A percentile compares a stretch with the other conserved stretches of the same genome.
Conservation (phyloP, 2,329 filamentous ascomycete genomes). For the Meredithiella fracta region DNA sequence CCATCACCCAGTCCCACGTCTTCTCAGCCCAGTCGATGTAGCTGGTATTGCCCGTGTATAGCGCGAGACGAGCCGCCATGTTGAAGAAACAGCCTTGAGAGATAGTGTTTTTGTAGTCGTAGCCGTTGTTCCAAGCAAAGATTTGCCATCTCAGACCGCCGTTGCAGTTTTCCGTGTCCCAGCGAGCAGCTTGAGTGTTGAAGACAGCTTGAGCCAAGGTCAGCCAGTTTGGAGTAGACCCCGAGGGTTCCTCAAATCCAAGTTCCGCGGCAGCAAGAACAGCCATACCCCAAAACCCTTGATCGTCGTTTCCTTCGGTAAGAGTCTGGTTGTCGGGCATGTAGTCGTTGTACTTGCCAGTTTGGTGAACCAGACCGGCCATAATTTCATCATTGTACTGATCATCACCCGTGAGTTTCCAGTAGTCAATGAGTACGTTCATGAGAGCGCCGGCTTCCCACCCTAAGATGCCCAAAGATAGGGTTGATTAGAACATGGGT, state of each 20-base stretch:
- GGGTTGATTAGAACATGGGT: constrained; percentile 8
- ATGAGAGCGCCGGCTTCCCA: constrained; percentile 64
- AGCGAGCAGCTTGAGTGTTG: constrained; percentile 58
- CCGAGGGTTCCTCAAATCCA: constrained; percentile 44
- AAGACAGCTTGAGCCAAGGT: constrained; percentile 65
- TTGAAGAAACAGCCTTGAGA: constrained; percentile 48
- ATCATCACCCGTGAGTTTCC: constrained; percentile 62
- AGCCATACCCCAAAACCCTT: constrained; percentile 57
- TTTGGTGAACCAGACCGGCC: constrained; percentile 57
- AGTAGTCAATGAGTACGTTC: constrained; percentile 62
- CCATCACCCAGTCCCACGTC: constrained; percentile 52
- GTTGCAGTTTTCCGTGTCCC: constrained; percentile 52
- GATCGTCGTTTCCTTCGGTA: constrained; percentile 58
- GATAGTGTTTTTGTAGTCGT: constrained; percentile 57
- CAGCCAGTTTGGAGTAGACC: constrained; percentile 46
- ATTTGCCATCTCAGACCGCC: constrained; percentile 77
- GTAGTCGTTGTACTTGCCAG: constrained; percentile 55
- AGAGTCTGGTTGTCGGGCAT: constrained; percentile 60
- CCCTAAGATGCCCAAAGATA: constrained; percentile 30
- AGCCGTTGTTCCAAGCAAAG: constrained; percentile 66
- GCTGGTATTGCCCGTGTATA: constrained; percentile 60
- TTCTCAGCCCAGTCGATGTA: constrained; percentile 64
- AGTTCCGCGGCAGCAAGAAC: constrained; percentile 56
- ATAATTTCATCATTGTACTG: constrained; percentile 52
- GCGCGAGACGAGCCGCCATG: constrained; percentile 49